A percentile compares a stretch with the other conserved stretches of the same genome.
Conservation (phyloP, 805 yeast species). For the Candida argentea region DNA sequence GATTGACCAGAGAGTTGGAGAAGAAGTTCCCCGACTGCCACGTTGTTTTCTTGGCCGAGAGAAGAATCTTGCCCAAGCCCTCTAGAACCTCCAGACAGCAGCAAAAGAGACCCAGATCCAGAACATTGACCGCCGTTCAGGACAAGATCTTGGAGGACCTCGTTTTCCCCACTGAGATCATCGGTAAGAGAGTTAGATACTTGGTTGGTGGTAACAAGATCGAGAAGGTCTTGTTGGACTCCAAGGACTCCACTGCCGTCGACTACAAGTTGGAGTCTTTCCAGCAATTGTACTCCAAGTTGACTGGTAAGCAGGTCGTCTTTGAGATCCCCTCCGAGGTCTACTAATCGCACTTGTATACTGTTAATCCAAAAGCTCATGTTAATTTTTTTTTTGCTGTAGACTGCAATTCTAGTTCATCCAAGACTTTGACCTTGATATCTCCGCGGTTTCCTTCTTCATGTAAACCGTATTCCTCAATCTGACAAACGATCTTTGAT, state of each 20-base stretch:
- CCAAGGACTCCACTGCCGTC: conserved; percentile 93
- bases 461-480: no score
- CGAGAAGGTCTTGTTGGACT: conserved; percentile 95
- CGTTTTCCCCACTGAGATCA: conserved; percentile 98
- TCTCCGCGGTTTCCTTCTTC: no score
- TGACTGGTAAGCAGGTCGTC: conserved; percentile 99
- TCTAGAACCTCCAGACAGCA: conserved; percentile 86
- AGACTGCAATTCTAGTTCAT: no score
- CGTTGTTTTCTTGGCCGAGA: conserved; percentile 98
- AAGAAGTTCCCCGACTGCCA: conserved; percentile 99
- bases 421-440: no score
- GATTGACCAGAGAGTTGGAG: conserved; percentile 98
- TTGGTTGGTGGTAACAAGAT: conserved; percentile 97
- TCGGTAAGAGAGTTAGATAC: conserved; percentile 99
- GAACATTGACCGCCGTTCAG: conserved; percentile 98
- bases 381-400: no score
- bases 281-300: conserved; percentile 97
- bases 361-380: no score
- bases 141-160: conserved; percentile 97
- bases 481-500: no score
- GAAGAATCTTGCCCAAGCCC: conserved; percentile 99
- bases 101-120: conserved; percentile 99
- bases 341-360: conserved; percentile 19
- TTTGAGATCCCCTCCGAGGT: conserved; percentile 70
- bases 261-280: conserved; percentile 99